These are phyloP conservation scores for Quercus aquifolioides DNA, from an alignment of 306 rosid species.

Conservation along the genomic window DNA sequence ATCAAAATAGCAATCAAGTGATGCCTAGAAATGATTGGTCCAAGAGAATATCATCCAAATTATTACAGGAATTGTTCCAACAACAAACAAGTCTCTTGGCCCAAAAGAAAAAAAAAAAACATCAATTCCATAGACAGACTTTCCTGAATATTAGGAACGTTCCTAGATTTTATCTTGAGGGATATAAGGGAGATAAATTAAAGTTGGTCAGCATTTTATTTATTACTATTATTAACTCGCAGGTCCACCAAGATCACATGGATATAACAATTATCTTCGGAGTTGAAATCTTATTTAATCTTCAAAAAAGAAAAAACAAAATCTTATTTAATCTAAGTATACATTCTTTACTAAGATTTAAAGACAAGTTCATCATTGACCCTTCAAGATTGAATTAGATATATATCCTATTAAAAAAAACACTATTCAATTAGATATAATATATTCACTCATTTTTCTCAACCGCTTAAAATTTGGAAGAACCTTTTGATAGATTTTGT, in stretches of 20 bases:
- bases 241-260: neutral
- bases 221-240: neutral
- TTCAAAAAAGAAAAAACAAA: too few species aligned
- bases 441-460: neutral
- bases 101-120: neutral
- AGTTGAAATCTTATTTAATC: neutral
- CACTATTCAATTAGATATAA: neutral
- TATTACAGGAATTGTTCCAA: neutral
- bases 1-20: too few species aligned
- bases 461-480: neutral
- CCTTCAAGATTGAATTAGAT: neutral
- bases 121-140: neutral
- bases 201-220: neutral
- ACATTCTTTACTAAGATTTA: neutral
- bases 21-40: neutral
- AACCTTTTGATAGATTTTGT: neutral
- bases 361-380: neutral
- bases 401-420: neutral
- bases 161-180: neutral
- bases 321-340: neutral
- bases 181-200: neutral
- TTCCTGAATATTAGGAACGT: neutral
- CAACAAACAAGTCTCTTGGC: neutral
- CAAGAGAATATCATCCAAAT: neutral
- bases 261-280: neutral